Percentiles rank a stretch among this genome's conserved stretches.
phyloP scores from a whole-genome alignment of 2,329 filamentous ascomycete species.

The Cyclaneusma minus region DNA sequence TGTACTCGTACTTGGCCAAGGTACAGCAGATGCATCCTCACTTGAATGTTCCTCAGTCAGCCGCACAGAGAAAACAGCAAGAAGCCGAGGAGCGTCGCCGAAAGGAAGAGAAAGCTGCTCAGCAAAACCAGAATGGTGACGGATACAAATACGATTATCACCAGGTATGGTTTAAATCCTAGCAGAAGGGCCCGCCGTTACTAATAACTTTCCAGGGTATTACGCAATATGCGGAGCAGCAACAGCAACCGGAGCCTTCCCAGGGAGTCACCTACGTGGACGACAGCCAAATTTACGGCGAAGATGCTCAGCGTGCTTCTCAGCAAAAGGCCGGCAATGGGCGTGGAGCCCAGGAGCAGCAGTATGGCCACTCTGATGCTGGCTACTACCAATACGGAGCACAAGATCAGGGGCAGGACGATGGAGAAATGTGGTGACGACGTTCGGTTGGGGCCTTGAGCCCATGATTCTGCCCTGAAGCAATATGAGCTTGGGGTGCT shows the following conservation, averaged over 20 bases:
- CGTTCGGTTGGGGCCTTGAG: too few relatives aligned
- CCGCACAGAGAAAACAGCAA: conserved; percentile 51
- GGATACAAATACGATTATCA: conserved; percentile 21
- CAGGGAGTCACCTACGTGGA: conserved; percentile 28
- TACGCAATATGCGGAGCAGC: conserved; percentile 18
- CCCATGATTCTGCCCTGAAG: too few relatives aligned
- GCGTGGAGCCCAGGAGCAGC: conserved; percentile 15
- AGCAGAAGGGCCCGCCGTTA: conserved; percentile 3
- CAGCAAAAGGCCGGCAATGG: conserved; percentile 16
- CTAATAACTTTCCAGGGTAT: conserved; percentile 16
- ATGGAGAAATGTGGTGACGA: too few relatives aligned
- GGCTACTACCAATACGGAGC: conserved; percentile 17
- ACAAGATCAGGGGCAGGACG: too few relatives aligned
- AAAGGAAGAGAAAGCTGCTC: conserved; percentile 21
- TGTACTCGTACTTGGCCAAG: conserved; percentile 98
- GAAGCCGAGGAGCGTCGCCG: conserved; percentile 37
- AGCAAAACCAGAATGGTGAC: conserved; percentile 18
- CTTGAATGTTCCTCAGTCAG: conserved; percentile 73
- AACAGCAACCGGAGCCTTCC: conserved; percentile 15
- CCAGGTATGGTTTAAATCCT: conserved; percentile 12
- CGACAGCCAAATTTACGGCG: conserved; percentile 34
- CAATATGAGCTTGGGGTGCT: too few relatives aligned
- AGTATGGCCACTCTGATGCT: conserved; percentile 12
- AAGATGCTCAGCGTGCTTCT: conserved; percentile 22
- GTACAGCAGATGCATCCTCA: conserved; percentile 98